Percentiles rank a stretch among this genome's conserved stretches.
phyloP scores from a whole-genome alignment of 345 rosid genomes.

The Xanthoceras sorbifolium region DNA sequence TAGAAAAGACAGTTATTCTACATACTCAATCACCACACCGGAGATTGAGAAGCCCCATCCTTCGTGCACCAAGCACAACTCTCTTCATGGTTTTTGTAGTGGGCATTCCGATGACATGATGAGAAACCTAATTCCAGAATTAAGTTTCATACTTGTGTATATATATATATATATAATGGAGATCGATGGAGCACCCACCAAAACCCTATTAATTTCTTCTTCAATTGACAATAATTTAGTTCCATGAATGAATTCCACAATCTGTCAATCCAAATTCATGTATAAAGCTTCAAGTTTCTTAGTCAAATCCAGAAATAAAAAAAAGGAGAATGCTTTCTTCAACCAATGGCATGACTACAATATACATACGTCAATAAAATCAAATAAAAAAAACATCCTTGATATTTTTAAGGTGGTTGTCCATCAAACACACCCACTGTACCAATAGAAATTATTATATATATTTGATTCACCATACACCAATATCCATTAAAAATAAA shows the following conservation, averaged over 20 bases:
- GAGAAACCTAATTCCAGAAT: not conserved
- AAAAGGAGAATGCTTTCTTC: not conserved
- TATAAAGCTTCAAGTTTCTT: not conserved
- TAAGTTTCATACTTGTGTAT: no score
- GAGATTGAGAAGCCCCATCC: not conserved
- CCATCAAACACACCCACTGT: not conserved
- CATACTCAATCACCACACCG: not conserved
- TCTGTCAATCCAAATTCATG: not conserved
- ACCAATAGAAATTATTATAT: not conserved
- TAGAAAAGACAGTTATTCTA: constrained; percentile 8
- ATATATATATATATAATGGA: no score
- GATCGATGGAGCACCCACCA: no score
- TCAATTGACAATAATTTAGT: constrained; percentile 2
- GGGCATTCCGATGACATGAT: constrained; percentile 7
- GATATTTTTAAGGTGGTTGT: not conserved
- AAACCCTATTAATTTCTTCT: no score
- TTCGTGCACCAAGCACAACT: not conserved
- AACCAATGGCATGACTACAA: not conserved
- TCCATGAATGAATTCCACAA: not conserved
- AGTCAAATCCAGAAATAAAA: not conserved
- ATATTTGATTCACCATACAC: not conserved
- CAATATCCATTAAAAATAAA: no score
- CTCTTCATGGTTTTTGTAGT: not conserved
- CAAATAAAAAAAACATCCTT: not conserved
- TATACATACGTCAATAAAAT: not conserved